A percentile compares a stretch with the other conserved stretches of the same genome.
phyloP scores from a whole-genome alignment of 2,329 filamentous ascomycete genomes.

The Zopfia rhizophila region DNA sequence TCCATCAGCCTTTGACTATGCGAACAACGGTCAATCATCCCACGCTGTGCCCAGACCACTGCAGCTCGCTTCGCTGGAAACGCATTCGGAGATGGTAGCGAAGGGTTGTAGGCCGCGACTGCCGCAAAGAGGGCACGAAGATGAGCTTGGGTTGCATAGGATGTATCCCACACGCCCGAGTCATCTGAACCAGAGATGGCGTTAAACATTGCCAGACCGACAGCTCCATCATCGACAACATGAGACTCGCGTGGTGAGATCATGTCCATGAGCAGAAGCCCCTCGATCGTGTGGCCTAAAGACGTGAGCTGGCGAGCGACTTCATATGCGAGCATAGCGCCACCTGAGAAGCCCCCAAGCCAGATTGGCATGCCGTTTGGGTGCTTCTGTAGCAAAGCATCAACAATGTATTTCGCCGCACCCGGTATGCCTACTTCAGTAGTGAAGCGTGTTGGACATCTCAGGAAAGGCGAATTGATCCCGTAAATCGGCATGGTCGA shows the following conservation, averaged over 20 bases:
- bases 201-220: no score
- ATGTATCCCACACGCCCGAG: no score
- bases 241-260: slow-evolving; percentile 7
- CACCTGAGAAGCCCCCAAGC: slow-evolving; percentile 60
- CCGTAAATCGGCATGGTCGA: slow-evolving; percentile 34
- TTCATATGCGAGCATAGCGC: slow-evolving; percentile 73
- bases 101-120: no score
- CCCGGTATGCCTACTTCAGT: slow-evolving; percentile 26
- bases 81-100: no score
- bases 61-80: no score
- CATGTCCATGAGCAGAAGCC: slow-evolving; percentile 38
- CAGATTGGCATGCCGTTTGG: slow-evolving; percentile 35
- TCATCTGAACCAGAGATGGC: no score
- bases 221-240: no score
- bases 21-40: background rate
- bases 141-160: no score
- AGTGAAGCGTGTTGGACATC: slow-evolving; percentile 27
- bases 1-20: background rate
- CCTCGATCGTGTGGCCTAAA: slow-evolving; percentile 27
- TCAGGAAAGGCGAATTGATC: slow-evolving; percentile 41
- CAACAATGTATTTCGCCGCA: slow-evolving; percentile 20
- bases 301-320: slow-evolving; percentile 26
- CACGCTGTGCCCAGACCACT: background rate
- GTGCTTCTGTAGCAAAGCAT: slow-evolving; percentile 29
- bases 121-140: no score